Evolutionary conservation across 129 eudicot species (phyloP).

Genomic region (sunflower (Helianthus annuus)): DNA sequence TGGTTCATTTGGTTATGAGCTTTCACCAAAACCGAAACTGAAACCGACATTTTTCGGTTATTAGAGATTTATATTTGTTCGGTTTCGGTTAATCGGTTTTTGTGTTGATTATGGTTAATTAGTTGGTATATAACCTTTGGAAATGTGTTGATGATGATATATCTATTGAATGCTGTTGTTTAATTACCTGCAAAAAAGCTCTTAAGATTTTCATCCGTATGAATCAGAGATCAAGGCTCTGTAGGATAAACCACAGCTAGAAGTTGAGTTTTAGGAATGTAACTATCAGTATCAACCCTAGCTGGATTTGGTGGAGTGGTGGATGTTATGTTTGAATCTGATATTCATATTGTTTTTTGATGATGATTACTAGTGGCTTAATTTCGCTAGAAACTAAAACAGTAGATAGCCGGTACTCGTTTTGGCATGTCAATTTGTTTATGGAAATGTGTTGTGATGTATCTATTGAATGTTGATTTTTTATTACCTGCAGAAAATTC

Average conservation of each 20-base stretch:
- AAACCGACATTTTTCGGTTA: too few species aligned
- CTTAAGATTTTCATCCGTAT: constrained; percentile 62
- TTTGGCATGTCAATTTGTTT: not conserved
- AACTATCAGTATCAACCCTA: too few species aligned
- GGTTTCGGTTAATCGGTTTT: too few species aligned
- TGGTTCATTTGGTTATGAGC: too few species aligned
- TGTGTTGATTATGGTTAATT: too few species aligned
- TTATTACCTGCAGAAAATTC: constrained; percentile 35
- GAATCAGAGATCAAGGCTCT: constrained; percentile 51
- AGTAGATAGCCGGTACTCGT: not conserved
- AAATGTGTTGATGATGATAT: not conserved
- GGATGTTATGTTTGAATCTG: not conserved
- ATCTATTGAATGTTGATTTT: constrained; percentile 4
- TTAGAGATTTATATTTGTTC: too few species aligned
- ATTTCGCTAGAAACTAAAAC: not conserved
- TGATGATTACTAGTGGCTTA: constrained; percentile 7
- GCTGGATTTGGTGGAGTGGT: not conserved
- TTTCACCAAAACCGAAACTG: too few species aligned
- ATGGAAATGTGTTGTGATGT: constrained; percentile 9
- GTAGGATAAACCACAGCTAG: constrained; percentile 45
- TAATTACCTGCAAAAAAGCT: constrained; percentile 28
- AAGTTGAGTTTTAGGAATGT: constrained; percentile 24
- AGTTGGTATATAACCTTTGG: too few species aligned
- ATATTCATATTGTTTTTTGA: not conserved
- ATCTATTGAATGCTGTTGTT: not conserved